These are phyloP conservation scores for Amaranthus hypochondriacus DNA, from an alignment of 148 eudicot species.

Conservation along the genomic window DNA sequence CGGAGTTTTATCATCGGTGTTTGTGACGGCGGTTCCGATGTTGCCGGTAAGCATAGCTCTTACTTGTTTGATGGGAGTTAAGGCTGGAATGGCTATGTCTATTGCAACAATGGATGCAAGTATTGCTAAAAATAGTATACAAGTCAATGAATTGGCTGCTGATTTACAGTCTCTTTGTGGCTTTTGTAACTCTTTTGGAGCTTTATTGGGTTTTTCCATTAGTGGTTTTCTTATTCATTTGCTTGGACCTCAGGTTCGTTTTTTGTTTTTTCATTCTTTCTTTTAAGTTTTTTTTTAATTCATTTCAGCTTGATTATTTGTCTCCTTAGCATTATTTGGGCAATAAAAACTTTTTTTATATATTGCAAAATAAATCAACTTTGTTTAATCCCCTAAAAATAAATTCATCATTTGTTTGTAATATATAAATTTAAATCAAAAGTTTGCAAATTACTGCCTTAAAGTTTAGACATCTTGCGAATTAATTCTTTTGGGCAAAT, in stretches of 20 bases:
- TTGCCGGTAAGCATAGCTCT: slow-evolving; percentile 36
- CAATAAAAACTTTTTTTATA: no score
- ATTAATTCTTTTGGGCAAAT: no score
- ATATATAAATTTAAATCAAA: no score
- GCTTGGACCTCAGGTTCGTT: slow-evolving; percentile 60
- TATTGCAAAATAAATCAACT: no score
- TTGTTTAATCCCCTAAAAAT: no score
- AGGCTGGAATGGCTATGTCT: slow-evolving; percentile 42
- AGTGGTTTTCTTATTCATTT: slow-evolving; percentile 59
- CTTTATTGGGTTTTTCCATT: slow-evolving; percentile 43
- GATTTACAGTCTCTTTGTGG: slow-evolving; percentile 63
- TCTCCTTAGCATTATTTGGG: no score
- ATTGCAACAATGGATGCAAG: slow-evolving; percentile 58
- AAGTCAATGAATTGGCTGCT: slow-evolving; percentile 44
- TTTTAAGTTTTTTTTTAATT: neutral
- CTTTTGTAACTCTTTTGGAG: slow-evolving; percentile 46
- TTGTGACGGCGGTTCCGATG: slow-evolving; percentile 25
- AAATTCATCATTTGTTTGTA: no score
- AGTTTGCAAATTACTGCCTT: no score
- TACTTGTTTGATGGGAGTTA: slow-evolving; percentile 38
- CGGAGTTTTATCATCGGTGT: slow-evolving; percentile 36
- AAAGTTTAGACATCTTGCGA: no score
- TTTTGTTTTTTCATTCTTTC: neutral
- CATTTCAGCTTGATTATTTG: neutral
- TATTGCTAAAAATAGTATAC: slow-evolving; percentile 53